A percentile compares a stretch with the other conserved stretches of the same genome.
Conservation (phyloP, 2,329 filamentous ascomycete species). For the Mycosphaerella sp. region DNA sequence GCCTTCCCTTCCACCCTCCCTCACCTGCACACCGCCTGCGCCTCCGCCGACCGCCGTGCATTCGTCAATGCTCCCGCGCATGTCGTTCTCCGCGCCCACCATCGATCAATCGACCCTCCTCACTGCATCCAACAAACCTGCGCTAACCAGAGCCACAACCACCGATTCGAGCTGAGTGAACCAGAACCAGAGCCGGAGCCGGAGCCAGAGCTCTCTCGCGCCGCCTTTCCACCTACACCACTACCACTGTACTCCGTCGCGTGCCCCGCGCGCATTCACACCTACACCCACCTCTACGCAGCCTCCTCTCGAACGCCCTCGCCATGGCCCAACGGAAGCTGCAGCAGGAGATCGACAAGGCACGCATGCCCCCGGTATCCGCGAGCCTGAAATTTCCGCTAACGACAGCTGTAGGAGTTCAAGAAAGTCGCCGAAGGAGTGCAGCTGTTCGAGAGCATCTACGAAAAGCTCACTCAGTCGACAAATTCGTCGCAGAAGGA, state of each 20-base stretch:
- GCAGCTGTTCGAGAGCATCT: conserved; percentile 83
- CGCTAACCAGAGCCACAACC: background rate
- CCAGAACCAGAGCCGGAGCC: too few species aligned
- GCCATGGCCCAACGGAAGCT: conserved; percentile 93
- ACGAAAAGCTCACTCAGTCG: conserved; percentile 94
- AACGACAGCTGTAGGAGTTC: conserved; percentile 50
- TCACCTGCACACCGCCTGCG: too few species aligned
- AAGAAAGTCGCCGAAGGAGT: conserved; percentile 96
- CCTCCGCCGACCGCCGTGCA: too few species aligned
- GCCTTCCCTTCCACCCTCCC: too few species aligned
- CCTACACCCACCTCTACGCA: background rate
- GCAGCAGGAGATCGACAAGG: conserved; percentile 97
- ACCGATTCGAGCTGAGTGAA: background rate
- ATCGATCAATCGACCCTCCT: background rate
- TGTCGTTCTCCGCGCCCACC: background rate
- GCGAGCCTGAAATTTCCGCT: conserved; percentile 10
- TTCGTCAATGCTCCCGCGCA: background rate
- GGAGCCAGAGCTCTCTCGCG: too few species aligned
- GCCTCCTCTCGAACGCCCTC: conserved; percentile 23
- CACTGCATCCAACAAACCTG: background rate
- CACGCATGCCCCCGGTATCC: conserved; percentile 32
- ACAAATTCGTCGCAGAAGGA: conserved; percentile 94
- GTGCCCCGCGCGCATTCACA: conserved; percentile 14
- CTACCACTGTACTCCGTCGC: background rate
- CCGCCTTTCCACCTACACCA: background rate